phyloP scores from a whole-genome alignment of 495 filamentous ascomycete genomes.

The Aspergillus indologenus region DNA sequence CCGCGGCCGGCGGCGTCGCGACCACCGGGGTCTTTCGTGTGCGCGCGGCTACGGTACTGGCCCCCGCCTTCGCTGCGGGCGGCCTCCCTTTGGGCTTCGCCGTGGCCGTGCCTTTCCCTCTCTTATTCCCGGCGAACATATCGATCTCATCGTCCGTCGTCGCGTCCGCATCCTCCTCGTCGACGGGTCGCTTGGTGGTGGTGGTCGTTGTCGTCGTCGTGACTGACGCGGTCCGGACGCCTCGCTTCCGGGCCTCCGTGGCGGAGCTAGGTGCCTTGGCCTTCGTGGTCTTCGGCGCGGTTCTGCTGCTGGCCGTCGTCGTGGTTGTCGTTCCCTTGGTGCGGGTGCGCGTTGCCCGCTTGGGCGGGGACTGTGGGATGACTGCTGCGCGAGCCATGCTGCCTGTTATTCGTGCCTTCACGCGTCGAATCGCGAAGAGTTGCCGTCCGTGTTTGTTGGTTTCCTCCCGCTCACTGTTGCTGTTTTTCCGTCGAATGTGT shows the following conservation, averaged over 20 bases:
- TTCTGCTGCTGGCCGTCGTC: slow-evolving; percentile 20
- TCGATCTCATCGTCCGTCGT: slow-evolving; percentile 43
- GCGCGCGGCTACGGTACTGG: slow-evolving; percentile 13
- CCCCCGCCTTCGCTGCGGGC: slow-evolving; percentile 13
- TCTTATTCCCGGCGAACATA: slow-evolving; percentile 19
- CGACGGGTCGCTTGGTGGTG: slow-evolving; percentile 2
- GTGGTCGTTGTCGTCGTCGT: too few species aligned
- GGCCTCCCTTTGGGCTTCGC: slow-evolving; percentile 20
- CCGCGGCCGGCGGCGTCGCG: slow-evolving; percentile 13
- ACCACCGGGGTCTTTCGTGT: slow-evolving; percentile 19
- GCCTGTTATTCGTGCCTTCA: neutral
- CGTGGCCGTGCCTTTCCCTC: neutral
- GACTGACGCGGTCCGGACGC: slow-evolving; percentile 1
- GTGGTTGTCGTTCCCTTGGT: slow-evolving; percentile 22
- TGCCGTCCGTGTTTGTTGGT: neutral
- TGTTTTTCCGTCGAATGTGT: too few species aligned
- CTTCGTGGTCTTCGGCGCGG: slow-evolving; percentile 22
- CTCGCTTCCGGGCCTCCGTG: slow-evolving; percentile 15
- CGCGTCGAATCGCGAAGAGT: neutral
- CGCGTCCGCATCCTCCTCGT: slow-evolving; percentile 29
- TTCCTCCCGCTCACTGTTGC: neutral
- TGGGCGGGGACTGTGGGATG: slow-evolving; percentile 35
- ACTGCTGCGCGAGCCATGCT: slow-evolving; percentile 44
- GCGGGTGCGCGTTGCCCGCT: slow-evolving; percentile 33
- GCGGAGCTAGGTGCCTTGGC: slow-evolving; percentile 17